Evolutionary conservation across 2,329 filamentous ascomycete genomes (phyloP).

Genomic region (Dactylellina haptotyla): DNA sequence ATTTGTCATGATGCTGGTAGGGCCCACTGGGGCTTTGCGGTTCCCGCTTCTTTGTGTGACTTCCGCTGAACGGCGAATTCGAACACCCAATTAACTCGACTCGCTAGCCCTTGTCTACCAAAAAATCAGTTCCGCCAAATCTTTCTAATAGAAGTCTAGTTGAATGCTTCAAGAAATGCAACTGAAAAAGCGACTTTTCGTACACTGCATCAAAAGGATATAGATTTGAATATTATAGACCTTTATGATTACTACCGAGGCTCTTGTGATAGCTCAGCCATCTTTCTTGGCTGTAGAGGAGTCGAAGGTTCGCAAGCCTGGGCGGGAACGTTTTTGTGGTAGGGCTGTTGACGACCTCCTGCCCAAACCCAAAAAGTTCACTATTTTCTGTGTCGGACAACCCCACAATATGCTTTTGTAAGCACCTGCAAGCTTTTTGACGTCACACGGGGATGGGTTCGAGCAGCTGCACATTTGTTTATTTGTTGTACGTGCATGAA

Average conservation of each 20-base stretch:
- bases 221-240: constrained; percentile 13
- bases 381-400: neutral
- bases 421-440: constrained; percentile 22
- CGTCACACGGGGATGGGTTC: constrained; percentile 26
- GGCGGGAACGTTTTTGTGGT: neutral
- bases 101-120: neutral
- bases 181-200: constrained; percentile 41
- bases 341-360: constrained; percentile 35
- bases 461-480: constrained; percentile 51
- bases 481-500: constrained; percentile 48
- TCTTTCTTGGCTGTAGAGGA: constrained; percentile 27
- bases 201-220: constrained; percentile 30
- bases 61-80: constrained; percentile 46
- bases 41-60: constrained; percentile 43
- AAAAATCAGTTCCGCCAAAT: constrained; percentile 6
- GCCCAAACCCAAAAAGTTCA: neutral
- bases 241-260: constrained; percentile 5
- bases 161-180: constrained; percentile 42
- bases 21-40: constrained; percentile 49
- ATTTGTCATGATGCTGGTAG: constrained; percentile 31
- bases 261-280: constrained; percentile 31
- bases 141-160: constrained; percentile 32
- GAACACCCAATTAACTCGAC: constrained; percentile 4
- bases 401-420: constrained; percentile 36
- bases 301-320: no score